Base-by-base conservation (phyloP, 345 rosid species). In the Chamaenerion angustifolium region DNA sequence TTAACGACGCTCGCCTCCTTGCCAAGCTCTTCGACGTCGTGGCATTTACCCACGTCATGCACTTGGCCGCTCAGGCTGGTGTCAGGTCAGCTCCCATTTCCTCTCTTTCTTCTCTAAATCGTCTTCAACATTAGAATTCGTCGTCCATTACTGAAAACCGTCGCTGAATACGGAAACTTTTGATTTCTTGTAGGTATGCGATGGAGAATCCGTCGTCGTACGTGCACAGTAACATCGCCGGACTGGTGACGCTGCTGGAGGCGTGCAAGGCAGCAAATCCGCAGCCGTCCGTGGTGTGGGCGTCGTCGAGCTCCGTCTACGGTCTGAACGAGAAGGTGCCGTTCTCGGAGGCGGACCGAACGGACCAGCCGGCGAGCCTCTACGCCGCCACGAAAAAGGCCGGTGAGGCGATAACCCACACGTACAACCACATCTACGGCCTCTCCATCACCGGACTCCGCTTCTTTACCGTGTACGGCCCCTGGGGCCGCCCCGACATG, bases 401-500 rank as follows among this genome's bases (percentile, higher is more conserved):
- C 11, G 68, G 72, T 5, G 72, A 68, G 54, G 72, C 59, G 56
- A 68, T 68, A 19, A 63, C 68, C 15, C 72, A 68, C 68, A 55
- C 64, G n/a, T 68, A 68, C 55, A 68, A 68, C 64, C 68, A 68
- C 68, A 68, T 68, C 45, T 63, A 68, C 54, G 72, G 72, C 3
- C 54, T 68, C 10, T 68, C 72, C 27, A 52, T 68, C 51, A 68
- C 72, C 51, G 72, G 65, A 31, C 54, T 68, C 61, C 54, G 72
- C 18, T 68, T 68, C 59, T 68, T 68, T 52, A 68, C 72, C 40
- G 68, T 68, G 13, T 68, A 68, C 62, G 68, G 72, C 7, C 72
- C 72, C 12, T 68, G 72, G 72, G 72, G 72, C 11, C 43, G 72
- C 5, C 68, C 72, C 41, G 72, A 68, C 56, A 68, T 68, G 72